Evolutionary conservation across 305 asterid species (phyloP), one percentile per base, ranked within the genome.

Genomic region (Solanum aculeatissimum): DNA sequence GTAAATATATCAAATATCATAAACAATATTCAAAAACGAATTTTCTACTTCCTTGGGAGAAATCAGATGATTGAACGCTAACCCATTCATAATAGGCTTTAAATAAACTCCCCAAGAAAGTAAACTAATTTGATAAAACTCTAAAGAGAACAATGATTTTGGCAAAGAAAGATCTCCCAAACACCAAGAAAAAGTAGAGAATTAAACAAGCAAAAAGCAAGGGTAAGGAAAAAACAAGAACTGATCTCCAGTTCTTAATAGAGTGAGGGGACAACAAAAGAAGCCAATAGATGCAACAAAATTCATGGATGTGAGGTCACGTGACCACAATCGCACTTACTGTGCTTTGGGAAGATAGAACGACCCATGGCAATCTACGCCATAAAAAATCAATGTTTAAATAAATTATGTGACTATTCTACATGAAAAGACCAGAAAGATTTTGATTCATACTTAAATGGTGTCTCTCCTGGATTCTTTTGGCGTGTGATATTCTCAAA

Each of bases 381-480:
- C 10, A 3, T 27, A 18, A 49, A 12, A 18, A 75, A 23, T 16
- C 40, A 9, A 74, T 27, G 63, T 77, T 6, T 9, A 11, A 49
- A 14, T 40, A 77, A 25, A 77, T 27, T 27, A 49, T 29, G 62
- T 18, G 82, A 77, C 65, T 16, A 77, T 18, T 53, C 43, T 40
- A 51, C 82, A 27, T 55, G 55, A 27, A 51, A 18, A 77, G 9
- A 51, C 63, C 18, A 74, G 10, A 51, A 53, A 51, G 47, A 77
- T 77, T 77, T 63, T 77, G 63, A 74, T 10, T 82, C 94, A 80
- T 94, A 95, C 98, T 94, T 95, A 88, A 95, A 95, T 83, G 98
- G 98, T 21, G 98, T 92, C 84, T 95, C 95, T 51, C 98, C 98
- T 55, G 98, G 97, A 86, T 95, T 95, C 87, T 93, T 95, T 85